Conservation (phyloP, 1,284 basidiomycete genomes). For the Ustilago lituana region DNA sequence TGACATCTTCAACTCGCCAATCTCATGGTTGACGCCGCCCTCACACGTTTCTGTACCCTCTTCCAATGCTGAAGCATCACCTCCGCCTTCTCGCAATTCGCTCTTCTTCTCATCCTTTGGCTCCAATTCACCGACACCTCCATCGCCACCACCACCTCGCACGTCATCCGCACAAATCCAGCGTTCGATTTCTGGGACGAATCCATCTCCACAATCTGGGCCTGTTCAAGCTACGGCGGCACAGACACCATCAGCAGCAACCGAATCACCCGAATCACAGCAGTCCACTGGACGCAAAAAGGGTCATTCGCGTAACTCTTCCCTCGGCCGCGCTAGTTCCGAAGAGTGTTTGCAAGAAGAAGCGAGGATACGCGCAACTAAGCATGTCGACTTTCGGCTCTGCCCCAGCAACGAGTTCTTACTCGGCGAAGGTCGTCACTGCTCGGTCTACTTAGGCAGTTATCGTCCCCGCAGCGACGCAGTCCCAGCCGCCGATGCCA, state of each 20-base stretch:
- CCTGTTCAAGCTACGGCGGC: background rate
- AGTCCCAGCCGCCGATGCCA: background rate
- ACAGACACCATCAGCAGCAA: background rate
- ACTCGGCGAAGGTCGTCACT: conserved; percentile 63
- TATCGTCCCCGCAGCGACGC: conserved; percentile 29
- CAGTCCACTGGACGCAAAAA: conserved; percentile 10
- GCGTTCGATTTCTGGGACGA: background rate
- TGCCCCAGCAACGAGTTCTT: conserved; percentile 54
- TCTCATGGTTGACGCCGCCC: conserved; percentile 43
- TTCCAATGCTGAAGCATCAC: background rate
- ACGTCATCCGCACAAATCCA: background rate
- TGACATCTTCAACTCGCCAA: conserved; percentile 52
- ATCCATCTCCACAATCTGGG: background rate
- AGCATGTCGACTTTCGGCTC: conserved; percentile 60
- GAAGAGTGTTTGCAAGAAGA: conserved; percentile 58
- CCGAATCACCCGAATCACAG: conserved; percentile 9
- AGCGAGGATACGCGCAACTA: conserved; percentile 49
- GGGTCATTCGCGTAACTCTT: conserved; percentile 46
- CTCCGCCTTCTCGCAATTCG: conserved; percentile 34
- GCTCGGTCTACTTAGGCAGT: conserved; percentile 61
- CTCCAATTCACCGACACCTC: conserved; percentile 14
- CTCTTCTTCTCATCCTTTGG: conserved; percentile 41
- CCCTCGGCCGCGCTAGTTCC: conserved; percentile 53
- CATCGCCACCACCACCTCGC: conserved; percentile 24
- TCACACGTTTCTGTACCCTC: conserved; percentile 13